Percentiles rank a stretch among this genome's conserved stretches.
Evolutionary conservation across 2,329 filamentous ascomycete genomes (phyloP).

Genomic region (Trichophyton benhamiae): DNA sequence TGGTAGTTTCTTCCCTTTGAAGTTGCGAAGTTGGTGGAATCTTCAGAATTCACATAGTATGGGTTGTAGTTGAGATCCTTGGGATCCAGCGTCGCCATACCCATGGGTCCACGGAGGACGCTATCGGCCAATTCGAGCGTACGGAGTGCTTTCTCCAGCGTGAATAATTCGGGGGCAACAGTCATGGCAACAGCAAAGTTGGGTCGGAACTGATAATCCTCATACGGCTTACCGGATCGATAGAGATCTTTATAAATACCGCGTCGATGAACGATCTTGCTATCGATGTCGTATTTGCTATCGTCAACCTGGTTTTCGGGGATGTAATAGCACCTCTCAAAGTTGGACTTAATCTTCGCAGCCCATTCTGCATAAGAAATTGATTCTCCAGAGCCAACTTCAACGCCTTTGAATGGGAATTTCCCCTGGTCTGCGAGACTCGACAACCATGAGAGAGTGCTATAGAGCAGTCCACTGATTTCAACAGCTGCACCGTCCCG

Average conservation of each 20-base stretch:
- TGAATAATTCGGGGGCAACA: constrained; percentile 79
- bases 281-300: constrained; percentile 64
- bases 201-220: constrained; percentile 89
- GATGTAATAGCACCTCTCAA: constrained; percentile 86
- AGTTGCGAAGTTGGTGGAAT: constrained; percentile 80
- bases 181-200: constrained; percentile 96
- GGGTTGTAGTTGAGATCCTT: constrained; percentile 85
- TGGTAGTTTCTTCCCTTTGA: constrained; percentile 96
- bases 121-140: constrained; percentile 71
- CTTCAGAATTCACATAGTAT: constrained; percentile 90
- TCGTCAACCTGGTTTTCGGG: constrained; percentile 60
- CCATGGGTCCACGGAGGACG: constrained; percentile 69
- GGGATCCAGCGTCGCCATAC: constrained; percentile 93
- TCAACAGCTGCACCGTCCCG: constrained; percentile 91
- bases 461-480: constrained; percentile 88
- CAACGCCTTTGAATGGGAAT: constrained; percentile 63
- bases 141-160: constrained; percentile 60
- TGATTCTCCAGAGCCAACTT: constrained; percentile 46
- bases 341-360: constrained; percentile 63
- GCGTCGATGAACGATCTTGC: constrained; percentile 68
- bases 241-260: constrained; percentile 98
- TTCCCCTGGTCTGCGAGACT: constrained; percentile 53
- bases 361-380: constrained; percentile 74
- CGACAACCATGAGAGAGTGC: constrained; percentile 68
- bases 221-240: constrained; percentile 84